Percentiles rank a stretch among this genome's conserved stretches.
phyloP scores from a whole-genome alignment of 305 asterid species.

The Euphrasia arctica region DNA sequence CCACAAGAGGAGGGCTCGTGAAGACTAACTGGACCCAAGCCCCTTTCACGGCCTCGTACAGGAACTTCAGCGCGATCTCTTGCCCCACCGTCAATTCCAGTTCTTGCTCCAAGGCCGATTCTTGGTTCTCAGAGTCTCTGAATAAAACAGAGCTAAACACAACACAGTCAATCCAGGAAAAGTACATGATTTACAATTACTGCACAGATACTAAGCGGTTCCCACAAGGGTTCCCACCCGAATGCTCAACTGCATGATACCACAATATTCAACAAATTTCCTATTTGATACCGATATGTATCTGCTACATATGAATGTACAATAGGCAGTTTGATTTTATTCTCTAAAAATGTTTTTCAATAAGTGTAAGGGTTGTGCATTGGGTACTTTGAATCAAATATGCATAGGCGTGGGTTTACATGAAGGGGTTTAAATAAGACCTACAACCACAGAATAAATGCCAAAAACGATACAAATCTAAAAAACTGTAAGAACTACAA shows the following conservation, averaged over 20 bases:
- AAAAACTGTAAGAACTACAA: too few relatives aligned
- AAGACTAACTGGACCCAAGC: conserved; percentile 45
- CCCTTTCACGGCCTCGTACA: conserved; percentile 43
- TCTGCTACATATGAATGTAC: conserved; percentile 9
- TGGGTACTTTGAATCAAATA: background rate
- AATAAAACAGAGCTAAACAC: conserved; percentile 31
- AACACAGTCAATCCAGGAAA: conserved; percentile 40
- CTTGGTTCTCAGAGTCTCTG: conserved; percentile 40
- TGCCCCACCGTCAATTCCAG: conserved; percentile 18
- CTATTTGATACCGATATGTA: background rate
- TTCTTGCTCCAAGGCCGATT: conserved; percentile 28
- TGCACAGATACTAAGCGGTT: conserved; percentile 40
- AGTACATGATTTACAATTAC: conserved; percentile 44
- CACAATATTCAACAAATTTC: background rate
- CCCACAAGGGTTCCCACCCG: conserved; percentile 42
- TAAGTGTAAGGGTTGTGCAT: conserved; percentile 1
- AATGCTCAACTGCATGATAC: conserved; percentile 32
- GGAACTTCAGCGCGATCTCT: conserved; percentile 30
- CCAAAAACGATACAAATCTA: too few relatives aligned
- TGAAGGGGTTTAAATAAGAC: background rate
- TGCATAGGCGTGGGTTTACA: conserved; percentile 6
- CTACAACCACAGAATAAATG: too few relatives aligned
- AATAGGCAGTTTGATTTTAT: conserved; percentile 6
- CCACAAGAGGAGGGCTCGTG: conserved; percentile 46
- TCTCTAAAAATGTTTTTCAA: conserved; percentile 8